Evolutionary conservation across 2,329 filamentous ascomycete genomes (phyloP).

Genomic region (Ceratocystis ficicola): DNA sequence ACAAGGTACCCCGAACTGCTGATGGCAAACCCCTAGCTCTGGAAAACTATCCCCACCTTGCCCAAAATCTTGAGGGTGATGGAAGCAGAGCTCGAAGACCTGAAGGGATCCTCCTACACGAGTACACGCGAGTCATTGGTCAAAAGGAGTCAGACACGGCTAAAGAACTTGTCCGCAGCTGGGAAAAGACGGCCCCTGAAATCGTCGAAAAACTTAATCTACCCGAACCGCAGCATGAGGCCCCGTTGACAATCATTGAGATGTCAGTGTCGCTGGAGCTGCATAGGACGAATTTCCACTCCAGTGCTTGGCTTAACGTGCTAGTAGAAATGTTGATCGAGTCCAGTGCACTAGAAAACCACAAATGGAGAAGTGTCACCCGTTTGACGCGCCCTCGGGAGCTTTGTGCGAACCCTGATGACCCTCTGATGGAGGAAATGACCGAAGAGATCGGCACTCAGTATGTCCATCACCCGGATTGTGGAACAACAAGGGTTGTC

Average conservation of each 20-base stretch:
- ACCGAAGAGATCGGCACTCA: constrained; percentile 40
- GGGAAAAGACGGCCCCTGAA: constrained; percentile 47
- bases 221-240: constrained; percentile 36
- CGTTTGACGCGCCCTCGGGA: constrained; percentile 46
- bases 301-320: constrained; percentile 47
- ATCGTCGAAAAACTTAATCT: constrained; percentile 42
- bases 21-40: constrained; percentile 35
- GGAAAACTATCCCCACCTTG: constrained; percentile 44
- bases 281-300: constrained; percentile 45
- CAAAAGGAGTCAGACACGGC: constrained; percentile 46
- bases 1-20: constrained; percentile 35
- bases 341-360: constrained; percentile 41
- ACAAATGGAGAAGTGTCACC: constrained; percentile 50
- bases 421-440: constrained; percentile 36
- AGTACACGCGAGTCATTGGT: constrained; percentile 44
- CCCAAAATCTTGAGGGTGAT: constrained; percentile 43
- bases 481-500: constrained; percentile 35
- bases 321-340: constrained; percentile 48
- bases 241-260: constrained; percentile 47
- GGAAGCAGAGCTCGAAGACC: constrained; percentile 39
- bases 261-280: constrained; percentile 50
- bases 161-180: constrained; percentile 42
- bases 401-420: constrained; percentile 35
- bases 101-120: constrained; percentile 43
- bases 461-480: constrained; percentile 40